These are phyloP conservation scores for Vanderwaltozyma polyspora DNA, from an alignment of 805 yeast species.

Conservation along the genomic window DNA sequence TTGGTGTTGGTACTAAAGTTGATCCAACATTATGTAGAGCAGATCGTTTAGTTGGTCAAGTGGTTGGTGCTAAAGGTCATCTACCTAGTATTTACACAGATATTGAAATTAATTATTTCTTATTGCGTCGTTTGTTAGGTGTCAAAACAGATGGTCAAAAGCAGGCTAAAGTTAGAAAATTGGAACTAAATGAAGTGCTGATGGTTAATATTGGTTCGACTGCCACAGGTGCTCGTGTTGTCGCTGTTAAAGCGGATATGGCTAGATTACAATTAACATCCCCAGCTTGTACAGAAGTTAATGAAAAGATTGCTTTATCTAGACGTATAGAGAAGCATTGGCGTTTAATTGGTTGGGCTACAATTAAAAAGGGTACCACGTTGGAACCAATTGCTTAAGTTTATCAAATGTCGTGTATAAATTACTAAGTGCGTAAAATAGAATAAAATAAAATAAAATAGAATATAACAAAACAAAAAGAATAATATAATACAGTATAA, in stretches of 20 bases:
- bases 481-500: no score
- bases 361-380: slow-evolving; percentile 87
- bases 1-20: slow-evolving; percentile 98
- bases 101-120: slow-evolving; percentile 92
- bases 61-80: slow-evolving; percentile 93
- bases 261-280: slow-evolving; percentile 93
- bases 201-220: slow-evolving; percentile 99
- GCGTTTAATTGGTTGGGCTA: slow-evolving; percentile 99
- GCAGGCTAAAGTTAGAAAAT: slow-evolving; percentile 92
- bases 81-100: slow-evolving; percentile 95
- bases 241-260: slow-evolving; percentile 98
- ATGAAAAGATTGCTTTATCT: slow-evolving; percentile 96
- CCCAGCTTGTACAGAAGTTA: slow-evolving; percentile 97
- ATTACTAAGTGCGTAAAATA: no score
- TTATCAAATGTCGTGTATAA: no score
- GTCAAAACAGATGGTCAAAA: slow-evolving; percentile 96
- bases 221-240: slow-evolving; percentile 98
- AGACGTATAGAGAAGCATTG: slow-evolving; percentile 99
- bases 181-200: slow-evolving; percentile 86
- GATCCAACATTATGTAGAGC: slow-evolving; percentile 99
- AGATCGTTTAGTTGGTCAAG: slow-evolving; percentile 98
- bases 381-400: slow-evolving; percentile 57
- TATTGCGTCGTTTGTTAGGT: slow-evolving; percentile 92
- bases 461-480: no score
- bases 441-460: no score